Percentiles rank a stretch among this genome's conserved stretches.
Conservation (phyloP, 75 land plant species). For the Isoetes taiwanensis region DNA sequence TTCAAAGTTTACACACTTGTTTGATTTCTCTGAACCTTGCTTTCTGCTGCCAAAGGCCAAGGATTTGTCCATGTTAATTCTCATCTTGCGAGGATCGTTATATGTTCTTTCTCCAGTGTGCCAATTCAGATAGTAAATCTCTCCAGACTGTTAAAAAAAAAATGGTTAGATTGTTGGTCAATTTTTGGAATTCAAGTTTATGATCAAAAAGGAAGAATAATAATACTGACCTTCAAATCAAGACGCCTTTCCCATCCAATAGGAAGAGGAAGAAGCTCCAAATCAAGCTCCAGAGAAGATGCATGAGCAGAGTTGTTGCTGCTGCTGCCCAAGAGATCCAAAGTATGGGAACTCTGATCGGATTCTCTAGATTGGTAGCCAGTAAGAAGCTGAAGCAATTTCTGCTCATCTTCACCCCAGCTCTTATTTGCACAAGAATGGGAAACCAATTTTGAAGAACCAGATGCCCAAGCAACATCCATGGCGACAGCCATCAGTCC, state of each 20-base stretch:
- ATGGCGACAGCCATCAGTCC: too few species aligned
- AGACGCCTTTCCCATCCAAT: background rate
- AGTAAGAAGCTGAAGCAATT: too few species aligned
- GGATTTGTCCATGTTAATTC: too few species aligned
- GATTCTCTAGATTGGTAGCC: too few species aligned
- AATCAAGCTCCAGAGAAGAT: background rate
- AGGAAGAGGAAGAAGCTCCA: background rate
- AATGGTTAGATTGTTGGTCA: background rate
- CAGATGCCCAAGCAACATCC: too few species aligned
- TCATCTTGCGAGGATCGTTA: background rate
- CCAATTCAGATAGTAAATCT: background rate
- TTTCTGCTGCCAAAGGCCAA: background rate
- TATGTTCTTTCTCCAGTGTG: background rate
- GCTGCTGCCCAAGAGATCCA: background rate
- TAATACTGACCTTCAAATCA: slow-evolving; percentile 5
- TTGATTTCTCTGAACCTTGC: background rate
- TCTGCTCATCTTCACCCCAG: too few species aligned
- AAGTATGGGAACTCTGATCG: background rate
- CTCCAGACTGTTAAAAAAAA: background rate
- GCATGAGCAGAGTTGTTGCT: background rate
- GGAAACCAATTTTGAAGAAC: too few species aligned
- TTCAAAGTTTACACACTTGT: background rate
- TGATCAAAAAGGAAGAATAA: too few species aligned
- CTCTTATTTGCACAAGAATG: too few species aligned
- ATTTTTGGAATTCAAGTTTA: background rate